These are phyloP conservation scores for Geotrichum reessii DNA, from an alignment of 1,139 yeast genomes.

Conservation along the genomic window DNA sequence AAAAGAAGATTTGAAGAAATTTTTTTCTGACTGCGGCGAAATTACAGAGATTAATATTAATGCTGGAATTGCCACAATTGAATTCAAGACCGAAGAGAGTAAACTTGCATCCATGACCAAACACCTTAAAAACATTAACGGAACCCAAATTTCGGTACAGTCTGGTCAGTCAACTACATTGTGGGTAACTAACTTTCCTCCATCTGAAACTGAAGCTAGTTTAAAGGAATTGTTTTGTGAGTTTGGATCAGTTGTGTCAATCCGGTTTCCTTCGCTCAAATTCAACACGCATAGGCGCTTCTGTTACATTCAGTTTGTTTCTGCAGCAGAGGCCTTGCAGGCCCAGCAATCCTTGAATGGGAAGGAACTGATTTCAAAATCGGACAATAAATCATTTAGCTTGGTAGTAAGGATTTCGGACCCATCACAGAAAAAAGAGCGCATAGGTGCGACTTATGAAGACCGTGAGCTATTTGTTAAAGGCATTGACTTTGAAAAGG, in stretches of 20 bases:
- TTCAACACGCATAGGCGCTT: constrained; percentile 58
- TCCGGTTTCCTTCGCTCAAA: constrained; percentile 64
- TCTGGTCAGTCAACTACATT: constrained; percentile 45
- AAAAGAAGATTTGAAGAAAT: constrained; percentile 37
- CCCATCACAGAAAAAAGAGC: constrained; percentile 39
- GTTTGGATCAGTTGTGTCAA: constrained; percentile 46
- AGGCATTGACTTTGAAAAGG: constrained; percentile 45
- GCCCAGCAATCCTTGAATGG: constrained; percentile 49
- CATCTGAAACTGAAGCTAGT: constrained; percentile 43
- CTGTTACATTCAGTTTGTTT: constrained; percentile 62
- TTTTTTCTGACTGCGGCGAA: constrained; percentile 62
- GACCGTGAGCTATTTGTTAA: constrained; percentile 49
- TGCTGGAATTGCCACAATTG: constrained; percentile 37
- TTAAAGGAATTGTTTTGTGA: constrained; percentile 43
- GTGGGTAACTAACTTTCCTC: constrained; percentile 72
- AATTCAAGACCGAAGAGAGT: constrained; percentile 48
- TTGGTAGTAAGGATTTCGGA: constrained; percentile 56
- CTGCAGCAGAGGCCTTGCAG: constrained; percentile 42
- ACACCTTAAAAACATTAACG: constrained; percentile 46
- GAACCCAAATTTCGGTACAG: constrained; percentile 43
- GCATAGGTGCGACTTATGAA: constrained; percentile 46
- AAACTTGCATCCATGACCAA: constrained; percentile 58
- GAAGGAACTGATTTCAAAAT: constrained; percentile 29
- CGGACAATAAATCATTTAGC: constrained; percentile 30
- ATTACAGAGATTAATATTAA: constrained; percentile 32